These are phyloP conservation scores for Coemansia sp. DNA, from an alignment of 192 early-diverging fungal species.

Conservation along the genomic window DNA sequence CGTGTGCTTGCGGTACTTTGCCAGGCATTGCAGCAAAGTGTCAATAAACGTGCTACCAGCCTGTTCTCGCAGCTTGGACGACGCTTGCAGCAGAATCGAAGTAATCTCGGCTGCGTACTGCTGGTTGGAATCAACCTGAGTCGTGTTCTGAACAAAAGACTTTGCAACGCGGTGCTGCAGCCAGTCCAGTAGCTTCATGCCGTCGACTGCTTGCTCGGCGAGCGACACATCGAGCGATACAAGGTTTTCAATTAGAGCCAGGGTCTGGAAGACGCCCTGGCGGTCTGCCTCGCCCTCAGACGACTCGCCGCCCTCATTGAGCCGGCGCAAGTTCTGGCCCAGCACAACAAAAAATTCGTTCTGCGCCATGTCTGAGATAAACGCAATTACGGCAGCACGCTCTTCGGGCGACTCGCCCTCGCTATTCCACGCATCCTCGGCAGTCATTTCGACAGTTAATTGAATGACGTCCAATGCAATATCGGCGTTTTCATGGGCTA, in stretches of 20 bases:
- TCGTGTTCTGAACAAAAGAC: neutral
- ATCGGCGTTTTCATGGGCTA: constrained; percentile 94
- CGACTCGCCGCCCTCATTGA: constrained; percentile 66
- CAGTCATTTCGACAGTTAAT: constrained; percentile 87
- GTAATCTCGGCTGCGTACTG: constrained; percentile 86
- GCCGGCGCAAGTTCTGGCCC: constrained; percentile 73
- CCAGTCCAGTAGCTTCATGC: constrained; percentile 74
- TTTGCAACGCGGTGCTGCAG: constrained; percentile 62
- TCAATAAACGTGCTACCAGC: constrained; percentile 63
- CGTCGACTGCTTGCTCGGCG: constrained; percentile 62
- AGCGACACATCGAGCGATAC: constrained; percentile 69
- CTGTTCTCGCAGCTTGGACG: constrained; percentile 50
- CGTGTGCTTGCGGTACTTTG: constrained; percentile 65
- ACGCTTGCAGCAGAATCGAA: constrained; percentile 79
- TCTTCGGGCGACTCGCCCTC: constrained; percentile 59
- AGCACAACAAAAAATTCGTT: constrained; percentile 72
- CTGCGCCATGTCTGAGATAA: constrained; percentile 69
- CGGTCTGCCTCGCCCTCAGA: constrained; percentile 67
- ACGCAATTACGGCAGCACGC: constrained; percentile 58
- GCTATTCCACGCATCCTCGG: constrained; percentile 79
- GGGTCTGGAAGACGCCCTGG: constrained; percentile 80
- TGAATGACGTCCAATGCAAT: constrained; percentile 83
- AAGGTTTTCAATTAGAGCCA: constrained; percentile 86
- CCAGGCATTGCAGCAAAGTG: constrained; percentile 65
- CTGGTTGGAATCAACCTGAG: constrained; percentile 67